Percentiles rank a stretch among this genome's conserved stretches.
phyloP scores from a whole-genome alignment of 352 stramenopile genomes.

The Blastocystis sp. region DNA sequence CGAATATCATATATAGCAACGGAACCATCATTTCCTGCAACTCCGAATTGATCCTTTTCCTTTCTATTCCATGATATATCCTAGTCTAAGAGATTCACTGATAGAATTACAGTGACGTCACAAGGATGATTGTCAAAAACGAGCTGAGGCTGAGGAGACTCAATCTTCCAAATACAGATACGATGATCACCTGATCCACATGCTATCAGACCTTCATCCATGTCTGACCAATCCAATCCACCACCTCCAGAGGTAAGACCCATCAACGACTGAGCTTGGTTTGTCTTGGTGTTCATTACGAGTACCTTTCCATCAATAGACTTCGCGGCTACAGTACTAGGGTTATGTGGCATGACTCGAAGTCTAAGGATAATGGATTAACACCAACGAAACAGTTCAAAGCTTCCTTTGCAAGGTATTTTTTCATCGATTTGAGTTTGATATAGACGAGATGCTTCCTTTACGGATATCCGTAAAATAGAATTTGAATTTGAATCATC shows the following conservation, averaged over 20 bases:
- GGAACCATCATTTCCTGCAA: neutral
- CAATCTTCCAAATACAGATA: neutral
- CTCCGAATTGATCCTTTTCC: neutral
- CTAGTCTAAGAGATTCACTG: neutral
- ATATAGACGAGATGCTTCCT: neutral
- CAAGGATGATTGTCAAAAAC: neutral
- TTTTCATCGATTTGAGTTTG: neutral
- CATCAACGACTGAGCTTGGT: neutral
- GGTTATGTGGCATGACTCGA: constrained; percentile 68
- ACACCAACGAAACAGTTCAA: neutral
- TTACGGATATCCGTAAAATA: constrained; percentile 17
- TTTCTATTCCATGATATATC: constrained; percentile 6
- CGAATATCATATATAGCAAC: constrained; percentile 14
- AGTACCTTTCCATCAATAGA: constrained; percentile 82
- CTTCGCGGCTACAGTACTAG: constrained; percentile 92
- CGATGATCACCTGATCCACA: constrained; percentile 83
- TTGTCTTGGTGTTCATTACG: constrained; percentile 81
- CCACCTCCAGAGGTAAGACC: constrained; percentile 69
- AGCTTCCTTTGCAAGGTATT: neutral
- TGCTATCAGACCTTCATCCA: constrained; percentile 77
- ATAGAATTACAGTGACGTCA: neutral
- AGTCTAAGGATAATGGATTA: neutral
- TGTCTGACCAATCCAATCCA: constrained; percentile 87
- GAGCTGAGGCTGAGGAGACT: neutral
- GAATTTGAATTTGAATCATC: neutral